phyloP scores from a whole-genome alignment of 2,329 filamentous ascomycete species.

The Talaromyces sp. region DNA sequence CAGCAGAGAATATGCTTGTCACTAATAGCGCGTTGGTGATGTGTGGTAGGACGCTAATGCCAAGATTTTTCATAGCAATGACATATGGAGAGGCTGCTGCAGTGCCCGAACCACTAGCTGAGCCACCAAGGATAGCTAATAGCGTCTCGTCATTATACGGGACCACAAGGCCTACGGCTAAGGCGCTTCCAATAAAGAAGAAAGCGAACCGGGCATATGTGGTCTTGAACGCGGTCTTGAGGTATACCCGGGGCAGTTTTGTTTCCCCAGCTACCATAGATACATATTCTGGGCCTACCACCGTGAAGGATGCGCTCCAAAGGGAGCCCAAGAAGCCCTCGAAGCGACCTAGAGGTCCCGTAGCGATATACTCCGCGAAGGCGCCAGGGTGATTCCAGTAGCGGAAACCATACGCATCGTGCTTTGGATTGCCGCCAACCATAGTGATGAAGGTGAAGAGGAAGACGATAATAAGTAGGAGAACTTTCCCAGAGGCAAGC shows the following conservation, averaged over 20 bases:
- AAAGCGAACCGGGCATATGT: slow-evolving; percentile 73
- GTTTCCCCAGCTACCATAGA: slow-evolving; percentile 71
- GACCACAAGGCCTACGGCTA: slow-evolving; percentile 69
- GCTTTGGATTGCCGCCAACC: slow-evolving; percentile 28
- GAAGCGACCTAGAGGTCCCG: slow-evolving; percentile 47
- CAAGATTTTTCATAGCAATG: slow-evolving; percentile 60
- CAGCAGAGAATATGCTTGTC: slow-evolving; percentile 68
- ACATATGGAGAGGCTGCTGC: slow-evolving; percentile 67
- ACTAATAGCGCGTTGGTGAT: slow-evolving; percentile 68
- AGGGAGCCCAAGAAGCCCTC: slow-evolving; percentile 61
- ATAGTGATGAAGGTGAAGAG: slow-evolving; percentile 11
- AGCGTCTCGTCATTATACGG: slow-evolving; percentile 61
- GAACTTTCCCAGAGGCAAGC: slow-evolving; percentile 57
- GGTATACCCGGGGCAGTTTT: slow-evolving; percentile 65
- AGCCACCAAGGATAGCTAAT: slow-evolving; percentile 35
- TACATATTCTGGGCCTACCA: slow-evolving; percentile 68
- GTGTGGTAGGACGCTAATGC: slow-evolving; percentile 56
- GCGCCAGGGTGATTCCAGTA: slow-evolving; percentile 56
- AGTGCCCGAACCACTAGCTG: slow-evolving; percentile 22
- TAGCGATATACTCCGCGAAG: slow-evolving; percentile 41
- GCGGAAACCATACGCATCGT: slow-evolving; percentile 56
- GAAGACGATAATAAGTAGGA: slow-evolving; percentile 47
- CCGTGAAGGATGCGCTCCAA: slow-evolving; percentile 69
- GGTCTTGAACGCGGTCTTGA: slow-evolving; percentile 68
- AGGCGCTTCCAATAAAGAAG: slow-evolving; percentile 69